phyloP scores from a whole-genome alignment of 2,329 filamentous ascomycete genomes.

The Dryadomyces quercivorus region DNA sequence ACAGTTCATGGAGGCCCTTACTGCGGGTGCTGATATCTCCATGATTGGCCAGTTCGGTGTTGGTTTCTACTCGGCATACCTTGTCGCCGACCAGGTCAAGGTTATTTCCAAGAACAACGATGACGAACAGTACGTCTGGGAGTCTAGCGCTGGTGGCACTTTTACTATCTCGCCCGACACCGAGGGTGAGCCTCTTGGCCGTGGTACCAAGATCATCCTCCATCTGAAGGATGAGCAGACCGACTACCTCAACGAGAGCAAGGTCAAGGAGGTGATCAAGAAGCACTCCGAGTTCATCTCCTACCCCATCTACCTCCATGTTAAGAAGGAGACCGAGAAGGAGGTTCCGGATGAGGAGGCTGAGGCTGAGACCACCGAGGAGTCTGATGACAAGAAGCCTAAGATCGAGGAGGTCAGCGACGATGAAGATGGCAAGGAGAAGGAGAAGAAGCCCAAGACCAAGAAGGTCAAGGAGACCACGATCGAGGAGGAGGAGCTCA shows the following conservation, averaged over 20 bases:
- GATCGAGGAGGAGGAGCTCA: conserved; percentile 98
- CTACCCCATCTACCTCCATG: conserved; percentile 99
- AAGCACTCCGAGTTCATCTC: conserved; percentile 99
- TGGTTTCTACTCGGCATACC: conserved; percentile 99
- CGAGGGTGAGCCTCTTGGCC: conserved; percentile 80
- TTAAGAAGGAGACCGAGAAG: conserved; percentile 97
- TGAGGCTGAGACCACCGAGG: conserved; percentile 49
- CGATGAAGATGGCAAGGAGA: conserved; percentile 68
- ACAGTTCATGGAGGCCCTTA: conserved; percentile 99
- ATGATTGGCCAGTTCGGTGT: conserved; percentile 99
- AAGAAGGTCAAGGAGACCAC: conserved; percentile 99
- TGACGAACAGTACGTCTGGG: conserved; percentile 99
- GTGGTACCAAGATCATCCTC: conserved; percentile 95
- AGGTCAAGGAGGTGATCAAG: conserved; percentile 99
- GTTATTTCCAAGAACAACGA: conserved; percentile 99
- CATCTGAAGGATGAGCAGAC: conserved; percentile 99
- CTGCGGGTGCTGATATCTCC: conserved; percentile 96
- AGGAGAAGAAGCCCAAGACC: conserved; percentile 92
- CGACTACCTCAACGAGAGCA: conserved; percentile 96
- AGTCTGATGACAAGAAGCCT: conserved; percentile 84
- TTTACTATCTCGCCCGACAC: conserved; percentile 89
- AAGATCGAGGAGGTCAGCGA: conserved; percentile 89
- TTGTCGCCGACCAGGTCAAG: conserved; percentile 91
- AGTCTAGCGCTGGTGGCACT: conserved; percentile 92
- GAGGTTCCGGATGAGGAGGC: conserved; percentile 96